Conservation (phyloP, 2,329 filamentous ascomycete genomes). For the Penicillium aurantiogriseum region DNA sequence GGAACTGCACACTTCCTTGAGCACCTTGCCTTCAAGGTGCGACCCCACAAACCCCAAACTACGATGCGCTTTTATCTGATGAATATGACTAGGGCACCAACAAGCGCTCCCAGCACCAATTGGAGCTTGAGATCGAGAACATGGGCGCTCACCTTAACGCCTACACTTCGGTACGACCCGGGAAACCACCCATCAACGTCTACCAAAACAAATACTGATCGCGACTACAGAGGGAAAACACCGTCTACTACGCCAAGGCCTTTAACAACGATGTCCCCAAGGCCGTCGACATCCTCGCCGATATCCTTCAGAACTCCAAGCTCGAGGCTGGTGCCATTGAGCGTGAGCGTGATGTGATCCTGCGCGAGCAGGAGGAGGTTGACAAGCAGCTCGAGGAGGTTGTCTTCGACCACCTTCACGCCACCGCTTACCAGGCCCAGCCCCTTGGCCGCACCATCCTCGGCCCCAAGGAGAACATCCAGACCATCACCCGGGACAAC, state of each 20-base stretch:
- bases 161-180: conserved; percentile 84
- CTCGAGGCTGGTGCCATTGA: conserved; percentile 90
- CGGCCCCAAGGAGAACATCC: conserved; percentile 96
- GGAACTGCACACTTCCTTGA: conserved; percentile 99
- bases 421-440: conserved; percentile 95
- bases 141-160: conserved; percentile 99
- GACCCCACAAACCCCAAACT: conserved; percentile 1
- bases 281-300: conserved; percentile 96
- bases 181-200: conserved; percentile 16
- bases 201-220: conserved; percentile 28
- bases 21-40: conserved; percentile 99
- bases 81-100: conserved; percentile 66
- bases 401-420: conserved; percentile 98
- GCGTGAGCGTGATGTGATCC: conserved; percentile 96
- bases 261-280: conserved; percentile 97
- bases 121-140: conserved; percentile 99
- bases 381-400: conserved; percentile 99
- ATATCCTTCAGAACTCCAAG: conserved; percentile 99
- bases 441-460: conserved; percentile 96
- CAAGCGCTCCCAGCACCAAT: conserved; percentile 91
- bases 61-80: conserved; percentile 13
- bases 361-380: conserved; percentile 98
- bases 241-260: conserved; percentile 98
- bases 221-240: conserved; percentile 82
- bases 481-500: conserved; percentile 89